These are phyloP conservation scores for Aspergillus floridensis DNA, from an alignment of 2,329 filamentous ascomycete genomes.

Conservation along the genomic window DNA sequence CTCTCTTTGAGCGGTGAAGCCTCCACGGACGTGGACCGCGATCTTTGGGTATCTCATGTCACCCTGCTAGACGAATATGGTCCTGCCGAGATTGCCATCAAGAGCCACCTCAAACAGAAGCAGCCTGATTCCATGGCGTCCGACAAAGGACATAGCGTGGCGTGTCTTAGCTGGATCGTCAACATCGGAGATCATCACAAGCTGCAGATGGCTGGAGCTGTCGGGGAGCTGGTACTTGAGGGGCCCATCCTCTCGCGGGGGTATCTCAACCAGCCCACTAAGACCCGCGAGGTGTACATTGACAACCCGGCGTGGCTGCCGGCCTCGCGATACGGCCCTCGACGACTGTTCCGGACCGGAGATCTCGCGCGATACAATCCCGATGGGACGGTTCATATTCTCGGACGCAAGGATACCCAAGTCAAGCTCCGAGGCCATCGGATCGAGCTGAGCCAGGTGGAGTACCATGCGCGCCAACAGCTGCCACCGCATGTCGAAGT, in stretches of 20 bases:
- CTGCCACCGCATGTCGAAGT: too few species aligned
- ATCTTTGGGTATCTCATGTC: too few species aligned
- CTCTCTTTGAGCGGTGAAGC: slow-evolving; percentile 29
- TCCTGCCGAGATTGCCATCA: slow-evolving; percentile 29
- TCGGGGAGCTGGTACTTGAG: slow-evolving; percentile 37
- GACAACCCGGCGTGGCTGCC: background rate
- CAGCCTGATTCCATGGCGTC: background rate
- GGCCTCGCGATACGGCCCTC: too few species aligned
- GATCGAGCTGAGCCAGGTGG: too few species aligned
- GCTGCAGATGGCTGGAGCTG: slow-evolving; percentile 36
- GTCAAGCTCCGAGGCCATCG: too few species aligned
- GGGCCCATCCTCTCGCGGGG: slow-evolving; percentile 20
- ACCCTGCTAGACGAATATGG: slow-evolving; percentile 36
- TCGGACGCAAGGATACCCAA: too few species aligned
- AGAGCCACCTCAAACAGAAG: background rate
- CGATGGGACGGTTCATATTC: too few species aligned
- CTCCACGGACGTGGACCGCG: slow-evolving; percentile 30
- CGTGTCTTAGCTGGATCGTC: slow-evolving; percentile 35
- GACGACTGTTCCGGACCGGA: too few species aligned
- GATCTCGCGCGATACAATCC: too few species aligned
- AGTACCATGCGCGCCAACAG: too few species aligned
- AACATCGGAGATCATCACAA: slow-evolving; percentile 30
- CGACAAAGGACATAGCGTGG: slow-evolving; percentile 26
- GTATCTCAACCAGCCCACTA: slow-evolving; percentile 24
- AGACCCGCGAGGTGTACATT: slow-evolving; percentile 6